These are phyloP conservation scores for Cynara cardunculus DNA, from an alignment of 129 eudicot genomes.

Conservation along the genomic window DNA sequence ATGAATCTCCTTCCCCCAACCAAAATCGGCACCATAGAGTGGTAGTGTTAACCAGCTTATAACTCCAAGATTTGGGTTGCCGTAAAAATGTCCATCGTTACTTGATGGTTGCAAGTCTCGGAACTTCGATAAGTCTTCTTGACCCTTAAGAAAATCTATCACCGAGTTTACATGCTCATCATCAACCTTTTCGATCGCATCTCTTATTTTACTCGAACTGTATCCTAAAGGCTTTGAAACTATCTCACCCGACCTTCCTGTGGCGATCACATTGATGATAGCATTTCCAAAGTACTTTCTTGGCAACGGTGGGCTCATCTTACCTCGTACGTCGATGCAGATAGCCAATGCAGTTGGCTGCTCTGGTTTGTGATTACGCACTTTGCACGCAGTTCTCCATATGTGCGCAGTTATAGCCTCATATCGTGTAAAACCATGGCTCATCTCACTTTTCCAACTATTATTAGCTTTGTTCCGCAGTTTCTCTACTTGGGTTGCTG, in stretches of 20 bases:
- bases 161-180: slow-evolving; percentile 40
- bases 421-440: slow-evolving; percentile 41
- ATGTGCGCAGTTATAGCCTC: slow-evolving; percentile 50
- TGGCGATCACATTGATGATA: slow-evolving; percentile 39
- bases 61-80: slow-evolving; percentile 49
- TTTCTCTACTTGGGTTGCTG: slow-evolving; percentile 35
- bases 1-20: slow-evolving; percentile 57
- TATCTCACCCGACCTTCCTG: slow-evolving; percentile 40
- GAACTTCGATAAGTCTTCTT: slow-evolving; percentile 31
- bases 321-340: slow-evolving; percentile 32
- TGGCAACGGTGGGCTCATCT: slow-evolving; percentile 56
- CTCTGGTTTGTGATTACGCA: slow-evolving; percentile 37
- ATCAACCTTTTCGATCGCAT: slow-evolving; percentile 35
- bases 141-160: slow-evolving; percentile 42
- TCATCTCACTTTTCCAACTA: background rate
- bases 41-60: slow-evolving; percentile 55
- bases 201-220: slow-evolving; percentile 41
- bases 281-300: slow-evolving; percentile 59
- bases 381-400: slow-evolving; percentile 57
- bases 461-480: slow-evolving; percentile 38
- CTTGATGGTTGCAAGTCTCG: slow-evolving; percentile 29
- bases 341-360: slow-evolving; percentile 37
- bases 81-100: slow-evolving; percentile 21
- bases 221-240: slow-evolving; percentile 34
- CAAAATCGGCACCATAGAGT: slow-evolving; percentile 49